These are phyloP conservation scores for Aplosporella prunicola DNA, from an alignment of 2,329 filamentous ascomycete genomes.

Conservation along the genomic window DNA sequence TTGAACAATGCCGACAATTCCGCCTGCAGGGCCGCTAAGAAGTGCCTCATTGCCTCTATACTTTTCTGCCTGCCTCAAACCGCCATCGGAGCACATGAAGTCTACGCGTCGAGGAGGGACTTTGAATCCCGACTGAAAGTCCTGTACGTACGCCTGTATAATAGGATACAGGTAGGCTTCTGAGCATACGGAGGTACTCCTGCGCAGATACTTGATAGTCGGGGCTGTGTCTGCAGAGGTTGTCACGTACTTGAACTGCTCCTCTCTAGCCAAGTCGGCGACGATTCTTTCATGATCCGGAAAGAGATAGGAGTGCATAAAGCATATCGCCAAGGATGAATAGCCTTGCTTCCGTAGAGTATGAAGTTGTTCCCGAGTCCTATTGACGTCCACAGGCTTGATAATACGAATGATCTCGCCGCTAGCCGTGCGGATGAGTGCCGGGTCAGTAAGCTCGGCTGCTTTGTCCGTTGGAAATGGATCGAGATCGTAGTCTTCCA, in stretches of 20 bases:
- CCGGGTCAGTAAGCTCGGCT: slow-evolving; percentile 1
- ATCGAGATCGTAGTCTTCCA: slow-evolving; percentile 17
- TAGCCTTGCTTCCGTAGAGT: slow-evolving; percentile 24
- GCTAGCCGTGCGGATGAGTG: slow-evolving; percentile 13
- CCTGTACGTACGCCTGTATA: slow-evolving; percentile 17
- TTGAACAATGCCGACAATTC: slow-evolving; percentile 24
- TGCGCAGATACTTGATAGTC: slow-evolving; percentile 19
- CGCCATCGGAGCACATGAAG: slow-evolving; percentile 29
- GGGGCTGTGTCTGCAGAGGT: slow-evolving; percentile 17
- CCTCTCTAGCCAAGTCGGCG: slow-evolving; percentile 19
- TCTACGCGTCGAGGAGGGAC: slow-evolving; percentile 20
- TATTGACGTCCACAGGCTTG: slow-evolving; percentile 10
- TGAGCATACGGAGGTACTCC: slow-evolving; percentile 18
- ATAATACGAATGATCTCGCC: slow-evolving; percentile 16
- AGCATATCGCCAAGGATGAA: slow-evolving; percentile 27
- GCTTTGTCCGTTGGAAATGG: slow-evolving; percentile 9
- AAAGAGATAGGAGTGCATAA: slow-evolving; percentile 26
- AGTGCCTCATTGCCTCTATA: slow-evolving; percentile 25
- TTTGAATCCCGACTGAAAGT: slow-evolving; percentile 19
- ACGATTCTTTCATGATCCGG: slow-evolving; percentile 22
- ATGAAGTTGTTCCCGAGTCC: slow-evolving; percentile 13
- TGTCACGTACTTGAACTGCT: slow-evolving; percentile 22
- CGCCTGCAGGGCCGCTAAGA: slow-evolving; percentile 27
- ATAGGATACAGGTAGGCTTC: slow-evolving; percentile 22
- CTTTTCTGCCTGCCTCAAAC: slow-evolving; percentile 18